Base-by-base conservation (phyloP, 2,329 filamentous ascomycete species). In the Colletotrichum costaricense region DNA sequence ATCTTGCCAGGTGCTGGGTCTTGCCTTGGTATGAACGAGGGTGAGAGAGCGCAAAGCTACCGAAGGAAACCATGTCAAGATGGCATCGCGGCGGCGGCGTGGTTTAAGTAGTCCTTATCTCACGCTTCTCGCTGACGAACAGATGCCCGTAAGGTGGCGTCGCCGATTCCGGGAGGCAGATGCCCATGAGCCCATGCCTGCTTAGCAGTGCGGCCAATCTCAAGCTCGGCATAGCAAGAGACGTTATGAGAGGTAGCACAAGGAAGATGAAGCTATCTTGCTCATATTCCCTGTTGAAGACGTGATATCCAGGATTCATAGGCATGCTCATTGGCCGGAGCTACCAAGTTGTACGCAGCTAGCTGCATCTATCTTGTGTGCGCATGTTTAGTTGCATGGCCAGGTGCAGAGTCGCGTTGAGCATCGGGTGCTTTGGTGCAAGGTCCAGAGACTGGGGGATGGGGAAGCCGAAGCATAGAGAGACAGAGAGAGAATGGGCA, bases 21-120 rank as follows among this genome's bases (percentile, higher is more conserved):
- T n/a, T 46, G 42, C 24, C 58, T 65, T 49, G 28, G 33, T 67
- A 70, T 19, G 63, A 49, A 46, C 33, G 57, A 71, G 57, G 9
- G 54, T 64, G 16, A 59, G 24, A 63, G 58, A 28, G 65, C 65
- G 69, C 67, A 64, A 65, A 65, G 70, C 70, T 73, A 64, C 55
- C 55, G 55, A 63, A 38, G 14, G 8, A 35, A 12, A 12, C 11
- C 22, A 24, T 6, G 6, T n/a, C 30, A 33, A 19, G 3, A 2
- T 16, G 19, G 16, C 26, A 26, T 16, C 26, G 55, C 66, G 46
- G 62, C 59, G 30, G 42, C 14, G 16, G 9, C 60, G 30, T 35
- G 54, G 9, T 26, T 70, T 73, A 73, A 64, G 56, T 73, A 73
- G 55, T 49, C 46, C 9, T 14, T 35, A n/a, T 11, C 12, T 30